Conservation (phyloP, 371 early-diverging fungal genomes). For the Blastocladiella emersonii region DNA sequence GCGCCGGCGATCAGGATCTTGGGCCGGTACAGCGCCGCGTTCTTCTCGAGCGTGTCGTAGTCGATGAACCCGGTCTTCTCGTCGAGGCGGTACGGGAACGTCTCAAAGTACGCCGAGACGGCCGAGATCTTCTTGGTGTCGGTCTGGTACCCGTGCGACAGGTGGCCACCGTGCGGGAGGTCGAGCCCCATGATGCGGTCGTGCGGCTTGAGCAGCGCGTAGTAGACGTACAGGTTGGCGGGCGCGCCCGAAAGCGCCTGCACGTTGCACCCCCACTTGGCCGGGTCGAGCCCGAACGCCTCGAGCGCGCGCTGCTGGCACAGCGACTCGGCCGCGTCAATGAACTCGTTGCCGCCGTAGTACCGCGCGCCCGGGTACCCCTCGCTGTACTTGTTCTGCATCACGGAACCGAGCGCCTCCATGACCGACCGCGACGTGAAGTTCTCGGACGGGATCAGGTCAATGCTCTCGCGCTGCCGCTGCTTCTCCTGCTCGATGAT, state of each 20-base stretch:
- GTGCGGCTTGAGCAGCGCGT: slow-evolving; percentile 90
- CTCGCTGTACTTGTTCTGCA: slow-evolving; percentile 99
- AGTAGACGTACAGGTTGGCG: slow-evolving; percentile 96
- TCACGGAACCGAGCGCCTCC: slow-evolving; percentile 91
- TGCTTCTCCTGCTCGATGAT: slow-evolving; percentile 93
- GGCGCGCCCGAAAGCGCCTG: slow-evolving; percentile 94
- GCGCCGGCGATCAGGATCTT: slow-evolving; percentile 98
- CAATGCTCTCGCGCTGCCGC: slow-evolving; percentile 86
- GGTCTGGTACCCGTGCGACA: slow-evolving; percentile 98
- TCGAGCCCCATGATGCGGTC: slow-evolving; percentile 99
- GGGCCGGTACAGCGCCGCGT: slow-evolving; percentile 82
- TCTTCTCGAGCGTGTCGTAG: slow-evolving; percentile 76
- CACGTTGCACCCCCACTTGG: slow-evolving; percentile 97
- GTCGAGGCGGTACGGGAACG: slow-evolving; percentile 90
- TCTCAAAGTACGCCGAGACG: slow-evolving; percentile 94
- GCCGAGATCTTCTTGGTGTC: slow-evolving; percentile 94
- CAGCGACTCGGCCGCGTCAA: slow-evolving; percentile 88
- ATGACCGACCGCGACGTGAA: slow-evolving; percentile 94
- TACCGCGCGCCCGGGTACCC: slow-evolving; percentile 97
- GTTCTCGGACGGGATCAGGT: slow-evolving; percentile 96
- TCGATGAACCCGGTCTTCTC: slow-evolving; percentile 87
- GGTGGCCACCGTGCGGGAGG: slow-evolving; percentile 98
- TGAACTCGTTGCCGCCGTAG: slow-evolving; percentile 98
- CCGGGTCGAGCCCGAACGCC: slow-evolving; percentile 74
- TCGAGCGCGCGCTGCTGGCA: slow-evolving; percentile 95